A percentile compares a stretch with the other conserved stretches of the same genome.
phyloP scores from a whole-genome alignment of 345 rosid species.

The Hirschfeldia incana region DNA sequence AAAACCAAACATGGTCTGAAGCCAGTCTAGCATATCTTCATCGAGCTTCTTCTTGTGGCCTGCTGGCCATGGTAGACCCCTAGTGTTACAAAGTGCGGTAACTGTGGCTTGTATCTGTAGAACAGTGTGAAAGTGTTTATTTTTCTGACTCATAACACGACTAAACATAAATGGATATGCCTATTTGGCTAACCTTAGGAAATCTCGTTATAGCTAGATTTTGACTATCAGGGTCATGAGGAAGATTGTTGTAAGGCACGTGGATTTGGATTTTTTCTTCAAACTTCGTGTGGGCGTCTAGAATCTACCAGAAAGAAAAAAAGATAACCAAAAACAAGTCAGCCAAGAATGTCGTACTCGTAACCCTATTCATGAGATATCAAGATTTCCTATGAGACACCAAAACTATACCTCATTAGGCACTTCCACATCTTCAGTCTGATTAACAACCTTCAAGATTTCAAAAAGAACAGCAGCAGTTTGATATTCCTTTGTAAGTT shows the following conservation, averaged over 20 bases:
- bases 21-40: conserved; percentile 68
- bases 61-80: conserved; percentile 54
- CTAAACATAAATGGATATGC: not conserved
- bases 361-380: conserved; percentile 1
- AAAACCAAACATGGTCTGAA: conserved; percentile 64
- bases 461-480: conserved; percentile 73
- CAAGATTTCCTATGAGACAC: conserved; percentile 8
- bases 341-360: conserved; percentile 1
- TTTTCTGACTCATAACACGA: not conserved
- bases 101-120: conserved; percentile 43
- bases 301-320: conserved; percentile 48
- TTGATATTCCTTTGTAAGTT: conserved; percentile 68
- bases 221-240: conserved; percentile 70
- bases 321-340: conserved; percentile 19
- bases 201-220: conserved; percentile 68
- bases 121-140: conserved; percentile 1
- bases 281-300: conserved; percentile 62
- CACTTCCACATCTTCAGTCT: conserved; percentile 66
- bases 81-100: conserved; percentile 44
- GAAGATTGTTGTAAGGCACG: conserved; percentile 67
- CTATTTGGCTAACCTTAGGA: conserved; percentile 50
- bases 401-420: conserved; percentile 50
- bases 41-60: conserved; percentile 44
- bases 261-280: conserved; percentile 63
- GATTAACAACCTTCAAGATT: conserved; percentile 62